Percentiles rank a stretch among this genome's conserved stretches.
Evolutionary conservation across 208 protist genomes (phyloP).

Genomic region (Herpetomonas tarakana): DNA sequence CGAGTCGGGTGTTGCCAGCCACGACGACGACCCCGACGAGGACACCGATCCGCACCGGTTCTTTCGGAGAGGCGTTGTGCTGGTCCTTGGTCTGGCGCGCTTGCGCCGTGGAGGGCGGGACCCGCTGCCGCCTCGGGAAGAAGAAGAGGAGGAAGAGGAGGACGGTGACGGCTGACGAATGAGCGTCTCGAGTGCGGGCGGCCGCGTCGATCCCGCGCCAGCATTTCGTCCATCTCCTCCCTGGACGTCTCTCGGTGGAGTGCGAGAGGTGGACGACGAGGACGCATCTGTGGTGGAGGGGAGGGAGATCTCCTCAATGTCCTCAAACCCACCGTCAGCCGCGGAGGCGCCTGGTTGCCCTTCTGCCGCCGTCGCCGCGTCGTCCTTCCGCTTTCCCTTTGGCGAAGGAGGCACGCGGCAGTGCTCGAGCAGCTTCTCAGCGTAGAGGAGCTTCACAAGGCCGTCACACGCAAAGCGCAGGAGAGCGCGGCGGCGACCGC

Average conservation of each 20-base stretch:
- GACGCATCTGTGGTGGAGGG: background rate
- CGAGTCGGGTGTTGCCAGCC: background rate
- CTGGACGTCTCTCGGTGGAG: too few species aligned
- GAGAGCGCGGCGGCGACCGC: conserved; percentile 7
- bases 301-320: background rate
- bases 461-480: conserved; percentile 64
- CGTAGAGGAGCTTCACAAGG: conserved; percentile 63
- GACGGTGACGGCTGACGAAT: background rate
- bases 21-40: background rate
- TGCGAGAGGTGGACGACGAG: background rate
- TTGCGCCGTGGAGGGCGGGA: too few species aligned
- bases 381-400: conserved; percentile 11
- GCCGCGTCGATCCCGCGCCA: background rate
- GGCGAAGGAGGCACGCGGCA: conserved; percentile 9
- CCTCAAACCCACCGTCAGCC: background rate
- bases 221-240: too few species aligned
- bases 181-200: background rate
- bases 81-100: too few species aligned
- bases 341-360: background rate
- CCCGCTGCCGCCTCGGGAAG: background rate
- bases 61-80: background rate
- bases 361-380: background rate
- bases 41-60: background rate
- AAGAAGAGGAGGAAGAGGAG: background rate
- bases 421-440: conserved; percentile 41